Conservation (phyloP, 2,329 filamentous ascomycete genomes). For the Blastomyces gilchristii region DNA sequence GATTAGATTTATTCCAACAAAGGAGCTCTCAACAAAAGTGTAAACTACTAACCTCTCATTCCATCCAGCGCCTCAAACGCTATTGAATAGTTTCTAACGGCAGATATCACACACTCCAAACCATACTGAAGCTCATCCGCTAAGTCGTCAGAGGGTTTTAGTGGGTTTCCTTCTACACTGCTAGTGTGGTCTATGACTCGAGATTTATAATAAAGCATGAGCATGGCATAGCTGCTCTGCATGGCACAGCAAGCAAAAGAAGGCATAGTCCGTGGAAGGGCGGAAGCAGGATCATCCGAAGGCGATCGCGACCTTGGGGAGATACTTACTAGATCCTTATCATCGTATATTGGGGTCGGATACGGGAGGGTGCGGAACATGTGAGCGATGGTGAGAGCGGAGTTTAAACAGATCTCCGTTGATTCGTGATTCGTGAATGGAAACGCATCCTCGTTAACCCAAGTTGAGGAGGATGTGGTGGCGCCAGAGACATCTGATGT, state of each 20-base stretch:
- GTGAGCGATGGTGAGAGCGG: conserved; percentile 32
- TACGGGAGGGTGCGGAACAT: conserved; percentile 33
- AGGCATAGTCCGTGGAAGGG: conserved; percentile 36
- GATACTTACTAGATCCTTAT: conserved; percentile 10
- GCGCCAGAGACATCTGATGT: conserved; percentile 15
- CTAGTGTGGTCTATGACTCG: conserved; percentile 27
- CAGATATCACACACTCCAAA: conserved; percentile 28
- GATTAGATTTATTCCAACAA: neutral
- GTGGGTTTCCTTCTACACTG: conserved; percentile 17
- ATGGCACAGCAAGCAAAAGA: conserved; percentile 40
- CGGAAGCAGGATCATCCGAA: conserved; percentile 10
- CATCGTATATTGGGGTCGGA: conserved; percentile 24
- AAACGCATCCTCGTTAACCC: conserved; percentile 23
- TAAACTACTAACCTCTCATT: conserved; percentile 31
- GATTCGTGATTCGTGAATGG: conserved; percentile 35
- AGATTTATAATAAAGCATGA: conserved; percentile 38
- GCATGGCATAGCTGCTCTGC: conserved; percentile 39
- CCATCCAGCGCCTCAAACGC: conserved; percentile 36
- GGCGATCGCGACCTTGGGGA: neutral
- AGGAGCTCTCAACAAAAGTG: neutral
- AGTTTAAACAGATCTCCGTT: conserved; percentile 32
- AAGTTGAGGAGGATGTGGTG: conserved; percentile 18
- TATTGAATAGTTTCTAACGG: conserved; percentile 32
- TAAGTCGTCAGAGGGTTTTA: conserved; percentile 21
- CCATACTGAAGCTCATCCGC: conserved; percentile 30